Evolutionary conservation across 225 moss, liverwort and hornwort genomes (phyloP).

Genomic region (Neckera pumila): DNA sequence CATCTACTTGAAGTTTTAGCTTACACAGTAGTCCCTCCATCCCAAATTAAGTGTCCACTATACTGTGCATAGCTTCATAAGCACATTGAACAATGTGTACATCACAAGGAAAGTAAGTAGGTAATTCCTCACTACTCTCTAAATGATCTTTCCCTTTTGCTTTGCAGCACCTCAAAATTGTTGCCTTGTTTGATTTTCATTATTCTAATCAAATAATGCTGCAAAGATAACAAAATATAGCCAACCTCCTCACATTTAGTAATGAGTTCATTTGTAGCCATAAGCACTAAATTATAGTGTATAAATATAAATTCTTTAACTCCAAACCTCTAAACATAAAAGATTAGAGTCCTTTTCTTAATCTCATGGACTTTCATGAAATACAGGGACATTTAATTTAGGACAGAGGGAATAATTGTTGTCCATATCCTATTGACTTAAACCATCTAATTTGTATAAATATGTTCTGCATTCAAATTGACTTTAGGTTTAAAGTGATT

Average conservation of each 20-base stretch:
- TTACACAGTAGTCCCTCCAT: background rate
- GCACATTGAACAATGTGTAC: background rate
- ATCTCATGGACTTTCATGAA: background rate
- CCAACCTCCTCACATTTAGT: background rate
- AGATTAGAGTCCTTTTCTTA: background rate
- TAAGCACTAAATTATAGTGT: background rate
- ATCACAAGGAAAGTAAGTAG: background rate
- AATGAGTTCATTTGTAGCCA: accelerated
- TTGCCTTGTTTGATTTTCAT: background rate
- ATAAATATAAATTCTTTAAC: accelerated
- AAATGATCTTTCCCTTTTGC: background rate
- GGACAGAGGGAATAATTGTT: accelerated
- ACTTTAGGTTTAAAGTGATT: background rate
- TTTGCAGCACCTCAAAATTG: accelerated
- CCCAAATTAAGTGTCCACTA: background rate
- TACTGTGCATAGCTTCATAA: background rate
- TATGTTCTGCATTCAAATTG: background rate
- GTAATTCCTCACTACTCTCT: accelerated
- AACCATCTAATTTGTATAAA: background rate
- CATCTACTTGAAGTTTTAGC: background rate
- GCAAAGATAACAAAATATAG: background rate
- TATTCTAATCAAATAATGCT: background rate
- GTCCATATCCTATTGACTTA: accelerated
- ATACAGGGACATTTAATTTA: background rate
- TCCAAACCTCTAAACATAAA: background rate